Base-by-base conservation (phyloP, 148 eudicot genomes). In the Vaccinium darrowii region DNA sequence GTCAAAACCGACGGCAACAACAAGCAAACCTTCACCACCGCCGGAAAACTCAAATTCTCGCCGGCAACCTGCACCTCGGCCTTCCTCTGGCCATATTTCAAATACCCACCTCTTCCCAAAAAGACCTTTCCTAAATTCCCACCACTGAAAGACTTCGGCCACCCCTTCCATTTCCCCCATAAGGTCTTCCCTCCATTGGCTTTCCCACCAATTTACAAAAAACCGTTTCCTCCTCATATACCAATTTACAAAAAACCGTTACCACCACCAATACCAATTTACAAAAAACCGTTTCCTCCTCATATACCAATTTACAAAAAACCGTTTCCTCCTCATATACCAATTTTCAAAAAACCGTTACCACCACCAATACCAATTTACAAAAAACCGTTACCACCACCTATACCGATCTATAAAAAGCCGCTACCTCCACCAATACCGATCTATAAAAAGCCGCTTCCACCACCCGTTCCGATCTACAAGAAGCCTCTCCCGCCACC, bases 51-150 rank as follows among this genome's bases (percentile, higher is more conserved):
- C 13, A 87, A 71, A 49, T 90, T 91, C 88, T 88, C 91, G 1
- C 53, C 91, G 9, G 79, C 82, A 0, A 76, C 88, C 2, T 91
- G 93, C 89, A 85, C 84, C 39, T 91, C 93, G 1, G 90, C 90
- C 13, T 83, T 83, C 84, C 80, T 90, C 3, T 88, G 89, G 93
- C 92, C 93, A 23, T 54, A 49, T 50, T 86, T 69, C 76, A 87
- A 88, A 79, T 54, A 80, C 56, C 90, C 88, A 3, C 89, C 91
- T 23, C 30, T 33, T 8, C 63, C 73, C n/a, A 79, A 85, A 84
- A 86, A 81, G 72, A 72, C 79, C 30, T 83, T 83, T 71, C 90
- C 88, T 19, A 78, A 87, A 63, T 18, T 19, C 27, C 65, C 83
- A 4, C 89, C 89, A 0, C 85, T 36, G 0, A 81, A 62, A 49